Percentiles rank a stretch among this genome's conserved stretches.
Conservation (phyloP, 2,329 filamentous ascomycete species). For the Fusarium heterosporum region DNA sequence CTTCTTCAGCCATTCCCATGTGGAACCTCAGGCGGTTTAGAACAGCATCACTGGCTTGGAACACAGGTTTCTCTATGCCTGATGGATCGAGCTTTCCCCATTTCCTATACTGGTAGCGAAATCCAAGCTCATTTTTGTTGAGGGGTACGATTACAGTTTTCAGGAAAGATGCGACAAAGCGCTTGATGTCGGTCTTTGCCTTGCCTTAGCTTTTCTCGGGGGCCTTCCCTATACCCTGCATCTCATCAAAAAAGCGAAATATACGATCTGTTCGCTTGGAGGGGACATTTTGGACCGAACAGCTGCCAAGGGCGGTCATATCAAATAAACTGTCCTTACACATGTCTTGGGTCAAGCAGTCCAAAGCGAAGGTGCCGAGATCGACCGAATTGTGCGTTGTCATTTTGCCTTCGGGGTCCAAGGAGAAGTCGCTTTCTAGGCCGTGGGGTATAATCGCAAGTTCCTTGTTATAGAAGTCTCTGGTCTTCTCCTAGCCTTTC, state of each 20-base stretch:
- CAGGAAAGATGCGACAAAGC: slow-evolving; percentile 42
- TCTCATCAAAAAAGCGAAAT: slow-evolving; percentile 38
- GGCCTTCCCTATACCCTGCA: slow-evolving; percentile 25
- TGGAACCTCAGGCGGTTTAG: slow-evolving; percentile 14
- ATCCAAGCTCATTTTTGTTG: not conserved
- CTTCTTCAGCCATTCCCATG: slow-evolving; percentile 21
- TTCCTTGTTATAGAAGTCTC: slow-evolving; percentile 18
- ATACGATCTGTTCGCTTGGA: slow-evolving; percentile 30
- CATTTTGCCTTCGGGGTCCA: slow-evolving; percentile 30
- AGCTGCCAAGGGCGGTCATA: slow-evolving; percentile 29
- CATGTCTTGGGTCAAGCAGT: slow-evolving; percentile 28
- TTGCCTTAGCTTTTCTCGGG: slow-evolving; percentile 18
- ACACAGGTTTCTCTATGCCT: not conserved
- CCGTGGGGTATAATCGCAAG: not conserved
- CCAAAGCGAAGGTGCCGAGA: slow-evolving; percentile 35
- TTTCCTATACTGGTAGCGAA: not conserved
- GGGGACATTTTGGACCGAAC: slow-evolving; percentile 25
- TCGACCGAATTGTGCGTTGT: slow-evolving; percentile 25
- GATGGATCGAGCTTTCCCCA: not conserved
- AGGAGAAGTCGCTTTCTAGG: slow-evolving; percentile 25
- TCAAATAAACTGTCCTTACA: too few species aligned
- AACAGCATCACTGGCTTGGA: not conserved
- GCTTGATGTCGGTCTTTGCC: slow-evolving; percentile 42
- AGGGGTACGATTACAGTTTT: slow-evolving; percentile 22
- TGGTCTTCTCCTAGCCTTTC: slow-evolving; percentile 21